phyloP scores from a whole-genome alignment of 306 rosid species.

The Ochetophila trinervis region DNA sequence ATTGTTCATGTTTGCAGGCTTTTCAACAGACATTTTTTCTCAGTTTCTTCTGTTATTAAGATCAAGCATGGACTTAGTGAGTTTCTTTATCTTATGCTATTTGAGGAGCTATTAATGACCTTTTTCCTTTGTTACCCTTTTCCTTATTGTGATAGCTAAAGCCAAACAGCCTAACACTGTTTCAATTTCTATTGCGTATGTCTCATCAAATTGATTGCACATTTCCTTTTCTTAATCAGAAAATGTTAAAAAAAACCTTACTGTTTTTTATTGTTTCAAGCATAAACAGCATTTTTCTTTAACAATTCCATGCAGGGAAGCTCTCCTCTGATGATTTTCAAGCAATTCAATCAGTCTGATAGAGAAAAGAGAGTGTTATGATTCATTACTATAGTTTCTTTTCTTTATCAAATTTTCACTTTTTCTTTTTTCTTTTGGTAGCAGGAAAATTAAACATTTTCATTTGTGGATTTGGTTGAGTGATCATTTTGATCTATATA shows the following conservation, averaged over 20 bases:
- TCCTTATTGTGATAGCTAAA: background rate
- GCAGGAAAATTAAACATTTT: background rate
- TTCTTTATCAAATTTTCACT: background rate
- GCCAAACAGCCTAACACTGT: too few species aligned
- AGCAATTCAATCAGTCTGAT: conserved; percentile 17
- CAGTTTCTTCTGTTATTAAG: conserved; percentile 22
- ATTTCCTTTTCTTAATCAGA: conserved; percentile 9
- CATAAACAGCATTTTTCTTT: conserved; percentile 6
- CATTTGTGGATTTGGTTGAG: background rate
- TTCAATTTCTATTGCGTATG: too few species aligned
- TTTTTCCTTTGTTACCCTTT: background rate
- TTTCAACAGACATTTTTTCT: conserved; percentile 26
- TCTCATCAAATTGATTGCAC: background rate
- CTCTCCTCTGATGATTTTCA: conserved; percentile 3
- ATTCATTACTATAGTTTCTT: background rate
- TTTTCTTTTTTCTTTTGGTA: background rate
- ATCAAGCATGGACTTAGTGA: conserved; percentile 23
- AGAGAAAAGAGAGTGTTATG: background rate
- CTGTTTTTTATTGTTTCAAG: background rate
- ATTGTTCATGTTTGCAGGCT: conserved; percentile 33
- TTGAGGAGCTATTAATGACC: background rate
- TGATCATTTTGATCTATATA: conserved; percentile 1
- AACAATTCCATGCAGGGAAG: conserved; percentile 16
- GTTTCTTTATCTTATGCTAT: conserved; percentile 3
- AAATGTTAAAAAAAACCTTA: background rate